Evolutionary conservation across 805 yeast species (phyloP), one percentile per base, ranked within the genome.

Genomic region (Blastobotrys robertii): DNA sequence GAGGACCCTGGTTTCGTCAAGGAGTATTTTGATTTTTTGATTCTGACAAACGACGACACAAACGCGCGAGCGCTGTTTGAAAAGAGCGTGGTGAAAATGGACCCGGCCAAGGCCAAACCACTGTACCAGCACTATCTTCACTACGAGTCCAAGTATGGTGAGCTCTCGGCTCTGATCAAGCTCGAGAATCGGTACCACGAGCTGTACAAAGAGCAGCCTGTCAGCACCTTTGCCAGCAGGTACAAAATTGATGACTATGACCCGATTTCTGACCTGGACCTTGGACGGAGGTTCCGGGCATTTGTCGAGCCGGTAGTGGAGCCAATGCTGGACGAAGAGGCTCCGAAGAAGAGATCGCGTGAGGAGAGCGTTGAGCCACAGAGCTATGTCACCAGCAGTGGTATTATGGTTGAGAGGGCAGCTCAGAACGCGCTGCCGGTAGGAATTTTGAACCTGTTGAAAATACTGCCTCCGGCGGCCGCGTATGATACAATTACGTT

Each of bases 61-160:
- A 71, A 83, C 54, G 83, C 87, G 12, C 80, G 90, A 52, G 84
- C 86, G 7, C 69, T 86, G 31, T 81, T 90, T 58, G 97, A 92
- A 60, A 72, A 82, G 3, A 77, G 87, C 0, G 68, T 82, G 8
- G 75, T 80, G 8, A 77, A 73, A 36, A 63, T 77, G 46, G 68
- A 65, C 33, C 59, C 64, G 1, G 64, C 59, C n/a, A 60, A 55
- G 12, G 57, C 58, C 2, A 65, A 70, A 42, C 64, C 63, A 33
- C 64, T 82, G 32, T 77, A 71, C 52, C 74, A 74, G 42, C 65
- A 70, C 37, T 84, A 81, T 62, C 72, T 84, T 38, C 66, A 71
- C 39, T 81, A 79, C 56, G 94, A 88, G 49, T 68, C 81, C 1
- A 72, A 72, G 42, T 79, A 74, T 56, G 84, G 90, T 30, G 87